Base-by-base conservation (phyloP, 495 filamentous ascomycete genomes). In the Coniosporium apollinis region DNA sequence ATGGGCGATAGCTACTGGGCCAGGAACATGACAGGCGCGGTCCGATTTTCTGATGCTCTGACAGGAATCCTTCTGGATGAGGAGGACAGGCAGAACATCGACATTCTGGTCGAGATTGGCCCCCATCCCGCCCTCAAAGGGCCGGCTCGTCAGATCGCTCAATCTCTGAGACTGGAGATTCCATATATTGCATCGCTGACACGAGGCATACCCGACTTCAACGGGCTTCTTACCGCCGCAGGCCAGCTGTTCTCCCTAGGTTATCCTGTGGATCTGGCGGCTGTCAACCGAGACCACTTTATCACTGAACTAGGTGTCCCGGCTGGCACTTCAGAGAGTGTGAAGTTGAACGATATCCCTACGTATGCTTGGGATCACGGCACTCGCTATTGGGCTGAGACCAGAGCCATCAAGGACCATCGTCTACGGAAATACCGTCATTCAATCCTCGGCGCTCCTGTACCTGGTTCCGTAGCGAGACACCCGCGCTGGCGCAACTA, bases 401-500 rank as follows among this genome's bases (percentile, higher is more conserved):
- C 30, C 9, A 38, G 44, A 1, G 11, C 22, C 10, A 24, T 19
- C 19, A 37, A 33, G n/a, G 24, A 16, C n/a, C 24, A 25, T 25
- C 13, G 28, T 14, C 20, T 21, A 9, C 30, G 39, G 2, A 20
- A 33, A 18, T 18, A 28, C 15, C 10, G 5, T 19, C 43, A 41
- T 20, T 28, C 35, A 4, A 20, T 45, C 0, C 34, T 48, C 2
- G 46, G 42, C 2, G 3, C 14, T 4, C 22, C 7, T 9, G 9
- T 39, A 5, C 22, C 30, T 10, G 19, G 18, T 2, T 11, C 38
- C 2, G 19, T 4, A 3, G 11, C 20, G 5, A 4, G 46, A 13
- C 44, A 48, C 26, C 57, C 57, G 0, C 45, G 44, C 17, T 69
- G 62, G 61, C 44, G 61, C 19, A 48, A 60, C 29, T 51, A 59